Conservation (phyloP, 805 yeast species). For the Helenozyma rhizophorensis region DNA sequence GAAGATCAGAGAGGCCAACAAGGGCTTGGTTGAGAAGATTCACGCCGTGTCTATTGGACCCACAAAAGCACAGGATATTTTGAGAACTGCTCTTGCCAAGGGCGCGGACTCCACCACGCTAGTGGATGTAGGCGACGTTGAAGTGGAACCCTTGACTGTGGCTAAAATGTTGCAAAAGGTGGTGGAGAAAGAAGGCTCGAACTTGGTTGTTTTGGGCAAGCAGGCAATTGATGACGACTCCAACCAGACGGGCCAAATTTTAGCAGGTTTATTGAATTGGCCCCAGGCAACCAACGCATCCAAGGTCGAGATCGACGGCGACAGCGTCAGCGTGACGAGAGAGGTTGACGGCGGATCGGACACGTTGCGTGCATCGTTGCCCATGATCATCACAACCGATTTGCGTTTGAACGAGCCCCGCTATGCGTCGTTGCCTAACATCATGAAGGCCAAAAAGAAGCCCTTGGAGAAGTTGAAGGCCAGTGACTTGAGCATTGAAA, state of each 20-base stretch:
- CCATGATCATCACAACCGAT: slow-evolving; percentile 87
- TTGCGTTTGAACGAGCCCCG: slow-evolving; percentile 92
- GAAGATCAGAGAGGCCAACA: slow-evolving; percentile 63
- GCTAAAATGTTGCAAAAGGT: slow-evolving; percentile 79
- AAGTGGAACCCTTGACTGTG: slow-evolving; percentile 81
- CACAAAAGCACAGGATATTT: slow-evolving; percentile 77
- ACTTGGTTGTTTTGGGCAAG: slow-evolving; percentile 86
- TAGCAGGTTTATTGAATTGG: slow-evolving; percentile 92
- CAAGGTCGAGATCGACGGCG: slow-evolving; percentile 62
- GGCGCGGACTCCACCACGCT: slow-evolving; percentile 88
- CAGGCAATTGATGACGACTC: slow-evolving; percentile 96
- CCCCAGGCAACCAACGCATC: slow-evolving; percentile 96
- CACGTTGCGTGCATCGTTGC: slow-evolving; percentile 70
- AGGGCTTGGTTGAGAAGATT: slow-evolving; percentile 66
- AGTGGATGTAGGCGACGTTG: slow-evolving; percentile 68
- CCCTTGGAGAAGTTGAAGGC: slow-evolving; percentile 66
- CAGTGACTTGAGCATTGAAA: slow-evolving; percentile 66
- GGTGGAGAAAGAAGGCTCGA: slow-evolving; percentile 65
- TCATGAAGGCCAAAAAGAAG: slow-evolving; percentile 98
- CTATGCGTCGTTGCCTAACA: slow-evolving; percentile 90
- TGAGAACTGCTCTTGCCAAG: slow-evolving; percentile 88
- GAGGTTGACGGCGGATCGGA: slow-evolving; percentile 97
- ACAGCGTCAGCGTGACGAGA: slow-evolving; percentile 68
- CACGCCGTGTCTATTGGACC: slow-evolving; percentile 94
- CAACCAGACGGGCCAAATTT: slow-evolving; percentile 94